phyloP scores from a whole-genome alignment of 2,329 filamentous ascomycete genomes.

The Colletotrichum sidae region DNA sequence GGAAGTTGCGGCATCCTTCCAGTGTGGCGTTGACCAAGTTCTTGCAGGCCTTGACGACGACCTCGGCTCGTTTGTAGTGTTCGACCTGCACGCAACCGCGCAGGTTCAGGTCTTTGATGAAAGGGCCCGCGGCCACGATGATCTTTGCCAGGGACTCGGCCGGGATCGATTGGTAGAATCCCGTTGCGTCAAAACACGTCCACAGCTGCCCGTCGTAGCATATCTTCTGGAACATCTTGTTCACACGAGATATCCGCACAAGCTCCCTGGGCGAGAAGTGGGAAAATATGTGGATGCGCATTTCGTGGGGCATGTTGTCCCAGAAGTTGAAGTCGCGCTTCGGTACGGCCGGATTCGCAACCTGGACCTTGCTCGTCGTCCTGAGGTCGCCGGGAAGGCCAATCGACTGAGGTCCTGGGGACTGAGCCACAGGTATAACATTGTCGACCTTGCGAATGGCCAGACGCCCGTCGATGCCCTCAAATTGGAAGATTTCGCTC shows the following conservation, averaged over 20 bases:
- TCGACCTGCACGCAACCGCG: slow-evolving; percentile 90
- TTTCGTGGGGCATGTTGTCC: slow-evolving; percentile 83
- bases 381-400: slow-evolving; percentile 72
- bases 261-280: slow-evolving; percentile 85
- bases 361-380: slow-evolving; percentile 21
- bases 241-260: slow-evolving; percentile 81
- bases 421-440: slow-evolving; percentile 52
- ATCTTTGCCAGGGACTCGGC: slow-evolving; percentile 86
- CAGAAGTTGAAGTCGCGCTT: slow-evolving; percentile 72
- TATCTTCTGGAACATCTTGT: slow-evolving; percentile 80
- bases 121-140: slow-evolving; percentile 86
- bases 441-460: slow-evolving; percentile 67
- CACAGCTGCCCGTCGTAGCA: slow-evolving; percentile 97
- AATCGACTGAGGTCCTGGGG: slow-evolving; percentile 56
- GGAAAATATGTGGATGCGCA: slow-evolving; percentile 81
- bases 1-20: slow-evolving; percentile 89
- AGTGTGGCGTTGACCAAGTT: slow-evolving; percentile 90
- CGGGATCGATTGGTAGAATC: slow-evolving; percentile 89
- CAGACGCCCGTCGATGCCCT: slow-evolving; percentile 59
- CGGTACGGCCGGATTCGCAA: slow-evolving; percentile 35
- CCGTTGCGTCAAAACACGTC: slow-evolving; percentile 84
- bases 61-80: slow-evolving; percentile 81
- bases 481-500: slow-evolving; percentile 53
- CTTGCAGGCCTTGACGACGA: slow-evolving; percentile 83
- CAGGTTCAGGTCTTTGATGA: slow-evolving; percentile 90